Conservation (phyloP, 1,284 basidiomycete genomes). For the Tetrapyrgos nigripes region DNA sequence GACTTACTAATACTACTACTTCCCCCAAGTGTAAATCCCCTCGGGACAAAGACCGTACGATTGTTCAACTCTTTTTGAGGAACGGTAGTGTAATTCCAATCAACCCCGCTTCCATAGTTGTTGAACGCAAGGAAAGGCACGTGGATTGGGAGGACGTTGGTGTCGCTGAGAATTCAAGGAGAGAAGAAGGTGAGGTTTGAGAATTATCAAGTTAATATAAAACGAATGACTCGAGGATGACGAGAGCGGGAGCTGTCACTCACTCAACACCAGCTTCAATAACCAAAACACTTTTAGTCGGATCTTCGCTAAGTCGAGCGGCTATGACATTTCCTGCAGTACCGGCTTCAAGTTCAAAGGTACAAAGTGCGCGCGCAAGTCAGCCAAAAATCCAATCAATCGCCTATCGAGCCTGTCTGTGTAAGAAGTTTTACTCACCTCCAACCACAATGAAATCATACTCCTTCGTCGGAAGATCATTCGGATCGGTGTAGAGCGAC, state of each 20-base stretch:
- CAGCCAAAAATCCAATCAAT: conserved; percentile 4
- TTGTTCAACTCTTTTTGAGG: no score
- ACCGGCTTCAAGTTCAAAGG: neutral
- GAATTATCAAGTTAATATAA: neutral
- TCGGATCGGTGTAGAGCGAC: conserved; percentile 7
- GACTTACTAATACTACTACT: conserved; percentile 30
- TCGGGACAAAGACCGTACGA: conserved; percentile 17
- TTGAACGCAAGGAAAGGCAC: conserved; percentile 2
- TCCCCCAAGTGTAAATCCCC: conserved; percentile 28
- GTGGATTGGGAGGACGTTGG: conserved; percentile 3
- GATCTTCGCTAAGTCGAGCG: no score
- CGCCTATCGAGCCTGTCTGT: no score
- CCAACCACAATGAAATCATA: no score
- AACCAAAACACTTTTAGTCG: no score
- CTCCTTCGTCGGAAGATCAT: no score
- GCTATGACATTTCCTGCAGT: no score
- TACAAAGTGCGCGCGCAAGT: conserved; percentile 5
- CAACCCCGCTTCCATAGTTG: conserved; percentile 15
- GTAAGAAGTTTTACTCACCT: no score
- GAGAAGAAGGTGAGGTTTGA: no score
- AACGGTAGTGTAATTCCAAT: conserved; percentile 26
- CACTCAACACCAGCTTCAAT: no score
- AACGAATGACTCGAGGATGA: conserved; percentile 4
- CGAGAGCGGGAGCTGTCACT: conserved; percentile 6
- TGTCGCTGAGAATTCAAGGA: neutral